Conservation (phyloP, 2,329 filamentous ascomycete genomes). For the Pleurostoma richardsiae region DNA sequence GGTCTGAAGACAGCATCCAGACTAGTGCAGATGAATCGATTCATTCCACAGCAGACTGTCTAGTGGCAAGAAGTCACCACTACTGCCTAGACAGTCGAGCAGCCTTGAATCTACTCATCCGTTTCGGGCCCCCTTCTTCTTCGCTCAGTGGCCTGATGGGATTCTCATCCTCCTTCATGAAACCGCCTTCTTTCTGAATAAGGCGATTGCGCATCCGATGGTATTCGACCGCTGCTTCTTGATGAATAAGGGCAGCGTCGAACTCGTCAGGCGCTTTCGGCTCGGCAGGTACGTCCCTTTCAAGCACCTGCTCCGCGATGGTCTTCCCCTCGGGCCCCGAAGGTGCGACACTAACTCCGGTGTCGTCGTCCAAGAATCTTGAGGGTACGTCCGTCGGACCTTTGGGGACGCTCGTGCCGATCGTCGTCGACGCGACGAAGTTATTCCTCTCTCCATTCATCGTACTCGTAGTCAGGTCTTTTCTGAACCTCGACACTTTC, state of each 20-base stretch:
- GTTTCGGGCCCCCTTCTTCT: conserved; percentile 55
- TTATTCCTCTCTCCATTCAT: not conserved
- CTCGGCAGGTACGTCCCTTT: conserved; percentile 37
- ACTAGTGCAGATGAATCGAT: not conserved
- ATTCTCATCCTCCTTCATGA: conserved; percentile 66
- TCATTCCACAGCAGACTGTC: conserved; percentile 16
- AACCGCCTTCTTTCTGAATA: conserved; percentile 79
- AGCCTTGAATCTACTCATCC: conserved; percentile 69
- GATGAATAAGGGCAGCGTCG: conserved; percentile 66
- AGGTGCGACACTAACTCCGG: conserved; percentile 27
- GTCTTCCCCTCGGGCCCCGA: conserved; percentile 47
- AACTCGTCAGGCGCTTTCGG: conserved; percentile 55
- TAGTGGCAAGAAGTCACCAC: conserved; percentile 7
- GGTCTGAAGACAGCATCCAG: no score
- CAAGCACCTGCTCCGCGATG: conserved; percentile 55
- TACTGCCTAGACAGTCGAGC: conserved; percentile 55
- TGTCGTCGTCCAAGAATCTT: conserved; percentile 30
- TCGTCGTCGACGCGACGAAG: conserved; percentile 14
- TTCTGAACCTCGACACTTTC: conserved; percentile 49
- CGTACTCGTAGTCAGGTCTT: conserved; percentile 20
- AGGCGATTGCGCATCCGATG: conserved; percentile 77
- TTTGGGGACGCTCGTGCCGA: conserved; percentile 21
- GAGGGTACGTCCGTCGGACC: conserved; percentile 39
- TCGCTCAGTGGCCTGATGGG: conserved; percentile 65
- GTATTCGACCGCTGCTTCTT: conserved; percentile 78